Evolutionary conservation across 192 early-diverging fungal species (phyloP), one percentile per base, ranked within the genome.

Genomic region (Diversispora eburnea): DNA sequence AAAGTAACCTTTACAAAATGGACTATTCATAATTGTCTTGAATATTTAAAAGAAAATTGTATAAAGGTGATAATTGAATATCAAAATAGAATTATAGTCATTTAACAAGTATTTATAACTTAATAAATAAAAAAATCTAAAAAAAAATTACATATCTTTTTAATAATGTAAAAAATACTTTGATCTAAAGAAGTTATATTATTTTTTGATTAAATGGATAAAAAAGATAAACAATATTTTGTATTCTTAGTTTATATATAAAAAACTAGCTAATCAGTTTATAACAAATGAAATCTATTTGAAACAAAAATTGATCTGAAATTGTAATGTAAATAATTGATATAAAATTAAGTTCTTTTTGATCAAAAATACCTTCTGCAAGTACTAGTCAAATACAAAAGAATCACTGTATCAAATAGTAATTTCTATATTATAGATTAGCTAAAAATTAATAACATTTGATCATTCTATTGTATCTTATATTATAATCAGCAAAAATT

Each of bases 241-340:
- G 48, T 56, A 58, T 70, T 70, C 58, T 70, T 66, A 19, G 5
- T 46, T 12, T 70, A 70, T 12, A 17, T 70, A 43, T 6, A 58
- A 58, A 57, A 67, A 70, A n/a, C n/a, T n/a, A 59, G 57, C 69
- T 56, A 70, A 70, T 42, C 19, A 22, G 55, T 46, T 70, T 70
- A 70, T 41, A 70, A 5, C 56, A 8, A 67, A 67, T 47, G 55
- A 57, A 57, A n/a, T 57, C 5, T 57, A 57, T 57, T 57, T n/a
- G 13, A 51, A 51, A 6, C 49, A 51, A 51, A 51, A 51, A 60
- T 2, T 2, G 25, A 33, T 33, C 25, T 33, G 25, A 33, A 2
- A 33, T 33, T 2, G 25, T 2, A 2, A 2, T 33, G 2, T 2
- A 33, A 33, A 33, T 33, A 2, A 33, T 33, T 33, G 25, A 33